Percentiles rank a stretch among this genome's conserved stretches.
phyloP scores from a whole-genome alignment of 139 green algal genomes.

The Chlamydomonas sp. region DNA sequence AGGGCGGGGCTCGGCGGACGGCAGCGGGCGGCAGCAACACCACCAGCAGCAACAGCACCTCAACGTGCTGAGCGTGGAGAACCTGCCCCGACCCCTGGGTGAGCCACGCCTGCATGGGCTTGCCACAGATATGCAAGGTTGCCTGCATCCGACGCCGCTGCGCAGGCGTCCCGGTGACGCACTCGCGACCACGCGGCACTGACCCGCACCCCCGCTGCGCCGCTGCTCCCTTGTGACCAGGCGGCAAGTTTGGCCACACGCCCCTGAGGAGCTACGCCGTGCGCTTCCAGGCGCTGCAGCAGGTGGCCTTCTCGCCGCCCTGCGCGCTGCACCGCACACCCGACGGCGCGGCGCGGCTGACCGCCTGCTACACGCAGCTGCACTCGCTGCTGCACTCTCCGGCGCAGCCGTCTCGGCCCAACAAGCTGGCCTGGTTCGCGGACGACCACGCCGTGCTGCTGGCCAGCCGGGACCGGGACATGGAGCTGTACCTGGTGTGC shows the following conservation, averaged over 20 bases:
- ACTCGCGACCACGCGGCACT: too few species aligned
- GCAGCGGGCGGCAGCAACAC: background rate
- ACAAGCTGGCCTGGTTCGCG: constrained; percentile 51
- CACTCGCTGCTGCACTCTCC: constrained; percentile 41
- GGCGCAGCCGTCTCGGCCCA: constrained; percentile 26
- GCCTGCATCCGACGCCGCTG: too few species aligned
- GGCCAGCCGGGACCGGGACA: constrained; percentile 18
- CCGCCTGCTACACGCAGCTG: constrained; percentile 28
- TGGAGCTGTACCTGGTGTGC: constrained; percentile 52
- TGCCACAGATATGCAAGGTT: too few species aligned
- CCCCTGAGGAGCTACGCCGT: constrained; percentile 67
- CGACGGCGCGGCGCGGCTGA: constrained; percentile 19
- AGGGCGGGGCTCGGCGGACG: background rate
- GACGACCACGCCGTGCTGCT: constrained; percentile 13
- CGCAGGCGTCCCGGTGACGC: too few species aligned
- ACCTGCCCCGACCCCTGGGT: constrained; percentile 46
- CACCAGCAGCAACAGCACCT: constrained; percentile 14
- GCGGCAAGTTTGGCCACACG: constrained; percentile 56
- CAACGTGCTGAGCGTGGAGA: constrained; percentile 36
- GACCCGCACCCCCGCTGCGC: too few species aligned
- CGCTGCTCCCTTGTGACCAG: constrained; percentile 4
- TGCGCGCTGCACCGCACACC: constrained; percentile 8
- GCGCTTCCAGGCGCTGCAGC: constrained; percentile 18
- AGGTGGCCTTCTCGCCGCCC: constrained; percentile 32
- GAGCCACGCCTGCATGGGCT: background rate